Evolutionary conservation across 768 basidiomycete genomes (phyloP).

Genomic region (Symmetrospora coprosmae): DNA sequence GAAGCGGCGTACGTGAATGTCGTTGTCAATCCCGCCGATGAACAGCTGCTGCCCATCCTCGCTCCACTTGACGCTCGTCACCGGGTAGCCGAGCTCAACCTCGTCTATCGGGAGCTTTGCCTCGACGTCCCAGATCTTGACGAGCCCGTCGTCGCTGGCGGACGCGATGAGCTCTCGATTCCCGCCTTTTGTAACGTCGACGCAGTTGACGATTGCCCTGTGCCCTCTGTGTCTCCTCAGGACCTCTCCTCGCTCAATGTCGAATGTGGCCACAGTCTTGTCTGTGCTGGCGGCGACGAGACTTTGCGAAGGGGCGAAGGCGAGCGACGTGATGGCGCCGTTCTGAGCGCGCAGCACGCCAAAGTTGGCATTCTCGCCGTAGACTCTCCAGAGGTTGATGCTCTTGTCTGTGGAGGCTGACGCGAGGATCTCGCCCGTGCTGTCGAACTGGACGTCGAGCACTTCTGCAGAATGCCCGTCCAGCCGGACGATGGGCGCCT

Average conservation of each 20-base stretch:
- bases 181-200: slow-evolving; percentile 72
- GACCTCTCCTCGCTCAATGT: slow-evolving; percentile 70
- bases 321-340: slow-evolving; percentile 70
- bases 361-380: slow-evolving; percentile 50
- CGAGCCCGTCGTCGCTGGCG: slow-evolving; percentile 81
- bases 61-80: slow-evolving; percentile 73
- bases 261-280: slow-evolving; percentile 59
- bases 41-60: slow-evolving; percentile 75
- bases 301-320: slow-evolving; percentile 42
- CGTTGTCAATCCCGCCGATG: slow-evolving; percentile 86
- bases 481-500: slow-evolving; percentile 85
- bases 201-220: slow-evolving; percentile 68
- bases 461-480: slow-evolving; percentile 82
- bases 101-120: slow-evolving; percentile 61
- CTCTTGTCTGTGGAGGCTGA: slow-evolving; percentile 79
- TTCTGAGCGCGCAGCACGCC: slow-evolving; percentile 63
- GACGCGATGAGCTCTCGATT: slow-evolving; percentile 76
- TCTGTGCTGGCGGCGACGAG: slow-evolving; percentile 84
- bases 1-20: slow-evolving; percentile 58
- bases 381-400: slow-evolving; percentile 40
- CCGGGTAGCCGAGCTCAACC: slow-evolving; percentile 64
- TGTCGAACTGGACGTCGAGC: slow-evolving; percentile 80
- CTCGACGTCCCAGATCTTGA: slow-evolving; percentile 74
- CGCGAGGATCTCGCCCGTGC: slow-evolving; percentile 82
- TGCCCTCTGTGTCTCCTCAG: slow-evolving; percentile 72